phyloP scores from a whole-genome alignment of 2,329 filamentous ascomycete genomes.

The Calonectria pteridis region DNA sequence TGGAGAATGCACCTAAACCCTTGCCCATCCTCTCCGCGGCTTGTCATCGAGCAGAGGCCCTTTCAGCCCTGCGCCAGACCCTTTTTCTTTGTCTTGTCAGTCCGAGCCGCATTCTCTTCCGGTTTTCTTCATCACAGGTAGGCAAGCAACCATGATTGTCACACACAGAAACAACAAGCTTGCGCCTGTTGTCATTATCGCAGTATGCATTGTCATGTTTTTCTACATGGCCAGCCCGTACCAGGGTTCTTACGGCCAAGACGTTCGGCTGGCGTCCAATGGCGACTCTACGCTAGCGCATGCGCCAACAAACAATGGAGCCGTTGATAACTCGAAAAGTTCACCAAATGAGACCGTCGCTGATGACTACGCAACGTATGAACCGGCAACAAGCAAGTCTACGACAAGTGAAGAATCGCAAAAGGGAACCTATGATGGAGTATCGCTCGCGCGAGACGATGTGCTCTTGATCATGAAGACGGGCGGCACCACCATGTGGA shows the following conservation, averaged over 20 bases:
- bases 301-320: neutral
- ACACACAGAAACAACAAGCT: slow-evolving; percentile 41
- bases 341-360: neutral
- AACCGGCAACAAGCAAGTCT: neutral
- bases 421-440: neutral
- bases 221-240: slow-evolving; percentile 26
- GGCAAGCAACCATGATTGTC: slow-evolving; percentile 30
- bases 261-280: neutral
- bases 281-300: neutral
- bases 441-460: slow-evolving; percentile 29
- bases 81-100: neutral
- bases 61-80: neutral
- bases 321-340: neutral
- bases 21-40: neutral
- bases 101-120: neutral
- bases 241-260: neutral
- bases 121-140: neutral
- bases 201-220: slow-evolving; percentile 32
- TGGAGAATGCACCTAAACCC: neutral
- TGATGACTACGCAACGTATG: neutral
- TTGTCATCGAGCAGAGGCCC: neutral
- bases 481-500: slow-evolving; percentile 43
- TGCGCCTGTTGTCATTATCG: slow-evolving; percentile 40
- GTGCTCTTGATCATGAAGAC: slow-evolving; percentile 44
- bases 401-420: neutral